Evolutionary conservation across 805 yeast genomes (phyloP), one percentile per base, ranked within the genome.

Genomic region (Ogataea corticis): DNA sequence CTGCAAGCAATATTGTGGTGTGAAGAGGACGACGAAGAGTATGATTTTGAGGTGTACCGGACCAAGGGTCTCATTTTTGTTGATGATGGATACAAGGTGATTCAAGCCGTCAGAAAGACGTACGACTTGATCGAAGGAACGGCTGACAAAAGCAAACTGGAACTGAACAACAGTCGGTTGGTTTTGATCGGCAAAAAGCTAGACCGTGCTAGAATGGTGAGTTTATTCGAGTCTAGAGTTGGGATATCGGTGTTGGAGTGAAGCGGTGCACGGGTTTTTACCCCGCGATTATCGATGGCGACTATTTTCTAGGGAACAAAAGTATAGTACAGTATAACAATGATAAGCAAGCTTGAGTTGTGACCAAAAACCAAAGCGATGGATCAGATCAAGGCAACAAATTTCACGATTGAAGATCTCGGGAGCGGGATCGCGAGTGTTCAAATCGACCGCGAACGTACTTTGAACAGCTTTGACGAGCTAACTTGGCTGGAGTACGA

Each of bases 91-190:
- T 80, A 75, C 17, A 74, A 77, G 51, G 86, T 90, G 7, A 67
- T 94, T 10, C 99, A 94, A 63, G 98, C 96, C 11, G 99, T 94
- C 0, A 73, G 98, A 48, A 94, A 90, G 44, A 89, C 96, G 0
- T 94, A 89, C 65, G 99, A 94, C 51, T 71, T 88, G 2, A 73
- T 83, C 3, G 81, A 77, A 3, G 67, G 65, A 1, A 18, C n/a
- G 2, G 54, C 52, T 12, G 42, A 50, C 11, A 19, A 46, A 1
- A 41, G 41, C 6, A 55, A 53, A 1, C 19, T 59, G 17, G 42
- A 44, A 13, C 27, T 63, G 19, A 27, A 40, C 7, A 38, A 33
- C 9, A 43, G 56, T 17, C 45, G 65, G 44, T 43, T 66, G 15
- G 69, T 66, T 14, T 33, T 66, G n/a, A 66, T 66, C 16, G 70